A percentile compares a stretch with the other conserved stretches of the same genome.
Conservation (phyloP, 345 rosid genomes). For the Camelina laxa region DNA sequence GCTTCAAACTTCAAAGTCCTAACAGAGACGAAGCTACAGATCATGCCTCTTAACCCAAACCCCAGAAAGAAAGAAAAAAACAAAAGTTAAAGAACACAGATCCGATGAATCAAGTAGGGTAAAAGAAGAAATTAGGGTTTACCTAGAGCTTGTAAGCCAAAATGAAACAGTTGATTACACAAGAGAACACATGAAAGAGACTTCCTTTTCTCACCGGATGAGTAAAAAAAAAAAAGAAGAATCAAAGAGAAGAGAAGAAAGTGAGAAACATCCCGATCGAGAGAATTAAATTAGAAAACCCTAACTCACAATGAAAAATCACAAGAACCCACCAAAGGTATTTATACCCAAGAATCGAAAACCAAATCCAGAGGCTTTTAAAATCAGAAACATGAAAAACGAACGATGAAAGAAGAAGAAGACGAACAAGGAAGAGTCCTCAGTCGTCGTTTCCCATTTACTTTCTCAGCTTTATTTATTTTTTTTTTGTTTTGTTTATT, state of each 20-base stretch:
- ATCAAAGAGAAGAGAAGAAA: slow-evolving; percentile 6
- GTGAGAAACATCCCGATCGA: slow-evolving; percentile 15
- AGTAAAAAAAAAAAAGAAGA: slow-evolving; percentile 3
- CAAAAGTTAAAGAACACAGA: slow-evolving; percentile 12
- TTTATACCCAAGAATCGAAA: slow-evolving; percentile 3
- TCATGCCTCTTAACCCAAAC: background rate
- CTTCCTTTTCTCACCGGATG: slow-evolving; percentile 5
- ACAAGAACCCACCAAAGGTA: background rate
- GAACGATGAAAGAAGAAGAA: background rate
- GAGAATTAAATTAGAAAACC: slow-evolving; percentile 1
- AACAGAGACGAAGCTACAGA: slow-evolving; percentile 3
- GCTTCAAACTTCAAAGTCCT: background rate
- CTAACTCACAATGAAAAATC: slow-evolving; percentile 7
- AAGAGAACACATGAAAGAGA: slow-evolving; percentile 19
- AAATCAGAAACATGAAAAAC: slow-evolving; percentile 8
- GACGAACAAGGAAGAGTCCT: slow-evolving; percentile 37
- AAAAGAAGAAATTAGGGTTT: slow-evolving; percentile 37
- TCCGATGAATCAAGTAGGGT: slow-evolving; percentile 34
- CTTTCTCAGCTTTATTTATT: slow-evolving; percentile 35
- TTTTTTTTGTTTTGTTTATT: slow-evolving; percentile 8
- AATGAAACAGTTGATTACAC: slow-evolving; percentile 29
- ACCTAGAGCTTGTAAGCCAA: slow-evolving; percentile 27
- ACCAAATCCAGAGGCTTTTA: background rate
- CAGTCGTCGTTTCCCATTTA: slow-evolving; percentile 47
- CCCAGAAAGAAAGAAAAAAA: background rate